Percentiles rank a stretch among this genome's conserved stretches.
Conservation (phyloP, 2,329 filamentous ascomycete species). For the Hymenoscyphus repandus region DNA sequence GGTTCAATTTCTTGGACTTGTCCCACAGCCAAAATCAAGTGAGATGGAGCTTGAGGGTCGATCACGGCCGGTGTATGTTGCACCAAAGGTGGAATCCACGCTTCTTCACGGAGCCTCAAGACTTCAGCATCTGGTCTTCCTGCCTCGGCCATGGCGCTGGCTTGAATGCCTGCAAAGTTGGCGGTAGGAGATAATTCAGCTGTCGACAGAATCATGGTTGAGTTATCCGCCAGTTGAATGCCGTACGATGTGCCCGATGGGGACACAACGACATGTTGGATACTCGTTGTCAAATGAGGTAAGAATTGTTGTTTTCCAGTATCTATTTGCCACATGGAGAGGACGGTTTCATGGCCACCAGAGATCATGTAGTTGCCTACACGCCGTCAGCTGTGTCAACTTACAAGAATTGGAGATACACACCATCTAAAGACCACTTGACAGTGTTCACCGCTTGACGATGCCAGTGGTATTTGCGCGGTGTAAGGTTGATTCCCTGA, state of each 20-base stretch:
- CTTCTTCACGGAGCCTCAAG: constrained; percentile 37
- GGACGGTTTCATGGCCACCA: constrained; percentile 80
- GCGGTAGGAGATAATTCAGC: constrained; percentile 80
- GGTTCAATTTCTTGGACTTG: constrained; percentile 53
- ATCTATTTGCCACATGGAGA: constrained; percentile 91
- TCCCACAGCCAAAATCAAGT: constrained; percentile 63
- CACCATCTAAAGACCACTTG: constrained; percentile 91
- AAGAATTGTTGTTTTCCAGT: constrained; percentile 77
- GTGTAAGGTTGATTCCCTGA: constrained; percentile 36
- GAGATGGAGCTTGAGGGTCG: constrained; percentile 56
- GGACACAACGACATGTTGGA: constrained; percentile 82
- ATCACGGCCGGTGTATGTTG: constrained; percentile 52
- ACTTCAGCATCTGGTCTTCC: constrained; percentile 49
- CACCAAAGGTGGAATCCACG: constrained; percentile 24
- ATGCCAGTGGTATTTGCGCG: constrained; percentile 83
- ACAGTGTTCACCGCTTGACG: constrained; percentile 74
- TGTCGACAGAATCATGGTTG: constrained; percentile 82
- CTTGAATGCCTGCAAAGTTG: constrained; percentile 79
- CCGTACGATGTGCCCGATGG: constrained; percentile 74
- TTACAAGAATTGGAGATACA: constrained; percentile 21
- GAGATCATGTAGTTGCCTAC: constrained; percentile 89
- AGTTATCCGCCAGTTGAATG: constrained; percentile 86
- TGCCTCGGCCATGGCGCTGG: constrained; percentile 45
- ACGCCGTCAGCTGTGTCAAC: constrained; percentile 29
- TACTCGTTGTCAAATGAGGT: constrained; percentile 81